These are phyloP conservation scores for Dryadomyces sulphureus DNA, from an alignment of 2,329 filamentous ascomycete genomes.

Conservation along the genomic window DNA sequence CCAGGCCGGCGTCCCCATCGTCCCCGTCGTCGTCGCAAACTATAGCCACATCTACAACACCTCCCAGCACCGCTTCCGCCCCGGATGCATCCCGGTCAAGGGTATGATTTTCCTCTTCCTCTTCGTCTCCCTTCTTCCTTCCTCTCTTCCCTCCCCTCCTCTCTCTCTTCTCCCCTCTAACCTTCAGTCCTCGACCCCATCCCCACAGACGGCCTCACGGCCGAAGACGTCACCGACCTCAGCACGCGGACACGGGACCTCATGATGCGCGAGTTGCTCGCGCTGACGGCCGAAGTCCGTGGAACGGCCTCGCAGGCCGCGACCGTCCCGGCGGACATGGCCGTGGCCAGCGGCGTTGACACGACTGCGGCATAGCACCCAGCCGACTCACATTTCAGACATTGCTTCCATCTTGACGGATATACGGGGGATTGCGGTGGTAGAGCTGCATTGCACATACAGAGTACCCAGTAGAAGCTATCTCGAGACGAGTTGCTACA, in stretches of 20 bases:
- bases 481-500: no score
- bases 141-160: neutral
- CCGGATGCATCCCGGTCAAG: slow-evolving; percentile 60
- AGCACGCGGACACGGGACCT: slow-evolving; percentile 51
- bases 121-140: neutral
- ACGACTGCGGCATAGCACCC: slow-evolving; percentile 4
- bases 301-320: neutral
- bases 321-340: neutral
- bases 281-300: slow-evolving; percentile 33
- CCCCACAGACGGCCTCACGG: slow-evolving; percentile 54
- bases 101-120: slow-evolving; percentile 26
- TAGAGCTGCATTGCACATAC: no score
- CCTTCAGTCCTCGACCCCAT: slow-evolving; percentile 65
- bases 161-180: slow-evolving; percentile 1
- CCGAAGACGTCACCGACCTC: slow-evolving; percentile 65
- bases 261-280: slow-evolving; percentile 56
- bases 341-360: slow-evolving; percentile 7
- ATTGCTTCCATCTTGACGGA: no score
- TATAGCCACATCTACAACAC: slow-evolving; percentile 59
- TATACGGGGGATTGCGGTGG: no score
- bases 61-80: slow-evolving; percentile 48
- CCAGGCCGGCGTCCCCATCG: slow-evolving; percentile 83
- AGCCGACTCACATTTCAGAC: no score
- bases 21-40: slow-evolving; percentile 71
- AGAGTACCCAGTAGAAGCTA: no score